Evolutionary conservation across 345 rosid species (phyloP), one percentile per base, ranked within the genome.

Genomic region (Linum usitatissimum): DNA sequence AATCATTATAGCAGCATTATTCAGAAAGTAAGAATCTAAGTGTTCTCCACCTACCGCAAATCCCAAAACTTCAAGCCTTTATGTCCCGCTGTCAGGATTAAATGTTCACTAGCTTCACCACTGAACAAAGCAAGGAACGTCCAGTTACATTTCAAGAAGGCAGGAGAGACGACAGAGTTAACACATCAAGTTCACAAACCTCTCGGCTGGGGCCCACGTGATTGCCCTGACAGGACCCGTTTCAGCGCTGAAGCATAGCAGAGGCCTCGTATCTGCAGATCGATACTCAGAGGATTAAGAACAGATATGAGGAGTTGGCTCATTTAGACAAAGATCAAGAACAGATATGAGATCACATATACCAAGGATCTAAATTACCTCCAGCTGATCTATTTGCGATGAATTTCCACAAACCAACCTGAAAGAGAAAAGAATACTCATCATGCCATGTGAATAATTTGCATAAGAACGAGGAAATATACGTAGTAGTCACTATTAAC

Each of bases 331-430:
- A 57, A 49, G 61, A 38, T 49, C 23, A 30, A 53, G 65, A 49
- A 59, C 67, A 10, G 28, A 23, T 62, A 61, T 12, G 34, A 51
- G 31, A 54, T 56, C 34, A 23, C 6, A 18, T 39, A 31, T 5
- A 40, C 20, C 19, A 18, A 42, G 65, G 49, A 63, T 60, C 2
- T 30, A n/a, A 66, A 71, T 58, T 79, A 93, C 96, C 94, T 78
- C 75, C 79, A 18, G 75, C 71, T 70, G 82, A 56, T 67, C 65
- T 74, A 68, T 70, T 69, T 36, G 67, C 68, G 74, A 79, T 74
- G 73, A 90, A 93, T 74, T 90, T 93, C 99, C 97, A 90, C 68
- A 93, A 66, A 75, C 92, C 99, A 81, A 93, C 90, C 99, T 90
- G 83, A 74, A 71, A 53, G 38, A n/a, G n/a, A 55, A 13, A 30